Conservation (phyloP, 2,329 filamentous ascomycete genomes). For the Aspergillus bombycis region DNA sequence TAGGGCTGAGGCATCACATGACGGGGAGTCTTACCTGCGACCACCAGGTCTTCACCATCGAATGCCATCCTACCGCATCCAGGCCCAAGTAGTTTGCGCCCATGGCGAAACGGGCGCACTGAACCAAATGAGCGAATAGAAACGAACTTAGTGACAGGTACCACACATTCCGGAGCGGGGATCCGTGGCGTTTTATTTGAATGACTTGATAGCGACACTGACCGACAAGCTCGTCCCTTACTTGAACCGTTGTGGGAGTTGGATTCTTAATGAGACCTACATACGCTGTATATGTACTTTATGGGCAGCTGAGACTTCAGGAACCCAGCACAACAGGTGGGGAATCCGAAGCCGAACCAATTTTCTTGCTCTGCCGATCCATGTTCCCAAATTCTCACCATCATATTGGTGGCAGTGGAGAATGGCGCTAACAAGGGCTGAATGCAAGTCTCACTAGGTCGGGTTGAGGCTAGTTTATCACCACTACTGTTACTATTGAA, state of each 20-base stretch:
- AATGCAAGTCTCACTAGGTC: slow-evolving; percentile 15
- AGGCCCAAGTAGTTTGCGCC: slow-evolving; percentile 21
- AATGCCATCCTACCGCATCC: slow-evolving; percentile 22
- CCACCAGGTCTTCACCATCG: slow-evolving; percentile 24
- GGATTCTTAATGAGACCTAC: background rate
- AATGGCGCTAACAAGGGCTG: slow-evolving; percentile 7
- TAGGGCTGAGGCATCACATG: background rate
- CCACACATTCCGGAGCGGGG: background rate
- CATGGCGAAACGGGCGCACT: slow-evolving; percentile 13
- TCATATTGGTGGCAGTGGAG: background rate
- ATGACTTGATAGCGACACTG: background rate
- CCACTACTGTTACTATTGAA: background rate
- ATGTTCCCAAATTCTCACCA: slow-evolving; percentile 9
- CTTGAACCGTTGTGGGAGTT: slow-evolving; percentile 2
- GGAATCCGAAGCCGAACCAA: background rate
- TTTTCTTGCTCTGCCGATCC: slow-evolving; percentile 5
- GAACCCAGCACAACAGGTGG: slow-evolving; percentile 1
- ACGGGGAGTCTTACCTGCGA: slow-evolving; percentile 9
- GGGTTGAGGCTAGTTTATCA: background rate
- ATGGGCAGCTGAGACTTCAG: background rate
- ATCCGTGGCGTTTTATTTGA: background rate
- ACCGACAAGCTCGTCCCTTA: slow-evolving; percentile 2
- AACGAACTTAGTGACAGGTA: background rate
- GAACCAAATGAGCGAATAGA: background rate
- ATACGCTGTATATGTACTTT: slow-evolving; percentile 1